Percentiles rank a stretch among this genome's conserved stretches.
These are phyloP conservation scores for Acanthamoeba quina DNA, from an alignment of 208 protist genomes.

Conservation along the genomic window DNA sequence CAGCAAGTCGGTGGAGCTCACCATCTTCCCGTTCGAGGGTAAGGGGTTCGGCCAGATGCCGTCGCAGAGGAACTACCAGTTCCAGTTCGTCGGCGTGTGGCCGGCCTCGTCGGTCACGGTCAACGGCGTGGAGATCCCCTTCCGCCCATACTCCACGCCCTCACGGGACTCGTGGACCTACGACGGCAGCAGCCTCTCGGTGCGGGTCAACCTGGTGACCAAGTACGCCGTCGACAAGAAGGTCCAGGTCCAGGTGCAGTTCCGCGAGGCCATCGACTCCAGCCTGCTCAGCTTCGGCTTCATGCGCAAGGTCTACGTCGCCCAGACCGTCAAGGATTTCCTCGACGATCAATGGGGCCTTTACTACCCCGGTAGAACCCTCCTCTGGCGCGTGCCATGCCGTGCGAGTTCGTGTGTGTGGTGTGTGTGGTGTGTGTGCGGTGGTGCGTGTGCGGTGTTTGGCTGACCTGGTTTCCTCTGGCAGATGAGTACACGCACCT, in stretches of 20 bases:
- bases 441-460: neutral
- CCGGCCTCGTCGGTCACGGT: conserved; percentile 36
- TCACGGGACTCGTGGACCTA: conserved; percentile 47
- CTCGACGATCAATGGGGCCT: conserved; percentile 32
- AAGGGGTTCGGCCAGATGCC: conserved; percentile 39
- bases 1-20: neutral
- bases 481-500: conserved; percentile 23
- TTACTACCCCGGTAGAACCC: conserved; percentile 9
- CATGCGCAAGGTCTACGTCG: conserved; percentile 66
- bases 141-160: conserved; percentile 35
- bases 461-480: neutral
- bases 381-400: neutral
- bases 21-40: conserved; percentile 41
- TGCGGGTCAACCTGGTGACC: conserved; percentile 58
- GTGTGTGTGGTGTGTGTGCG: neutral
- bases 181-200: conserved; percentile 49
- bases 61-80: conserved; percentile 39
- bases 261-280: neutral
- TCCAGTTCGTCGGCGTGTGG: conserved; percentile 49
- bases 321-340: conserved; percentile 53
- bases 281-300: conserved; percentile 41
- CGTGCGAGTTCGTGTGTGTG: too few species aligned
- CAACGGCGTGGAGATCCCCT: conserved; percentile 45
- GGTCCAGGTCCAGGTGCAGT: conserved; percentile 33
- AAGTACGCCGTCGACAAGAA: conserved; percentile 21